phyloP scores from a whole-genome alignment of 1,284 basidiomycete species.

The Tremellales sp. region DNA sequence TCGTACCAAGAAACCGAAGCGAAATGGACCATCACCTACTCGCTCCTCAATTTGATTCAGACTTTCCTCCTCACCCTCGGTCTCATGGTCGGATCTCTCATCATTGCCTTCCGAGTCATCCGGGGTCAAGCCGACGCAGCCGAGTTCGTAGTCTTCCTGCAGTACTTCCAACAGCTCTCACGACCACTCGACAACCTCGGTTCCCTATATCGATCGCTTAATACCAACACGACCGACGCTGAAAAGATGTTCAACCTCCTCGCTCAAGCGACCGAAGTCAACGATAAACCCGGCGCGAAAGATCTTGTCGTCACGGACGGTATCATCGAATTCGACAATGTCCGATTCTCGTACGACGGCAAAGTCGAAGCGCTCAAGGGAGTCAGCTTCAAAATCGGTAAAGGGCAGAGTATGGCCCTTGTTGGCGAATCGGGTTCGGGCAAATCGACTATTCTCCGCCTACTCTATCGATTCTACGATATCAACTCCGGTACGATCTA shows the following conservation, averaged over 20 bases:
- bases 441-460: conserved; percentile 90
- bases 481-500: conserved; percentile 73
- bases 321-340: conserved; percentile 87
- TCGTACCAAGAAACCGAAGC: conserved; percentile 87
- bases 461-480: conserved; percentile 92
- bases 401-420: conserved; percentile 91
- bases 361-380: conserved; percentile 82
- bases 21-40: conserved; percentile 86
- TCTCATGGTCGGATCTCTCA: conserved; percentile 85
- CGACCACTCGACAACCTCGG: conserved; percentile 93
- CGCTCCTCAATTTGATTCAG: conserved; percentile 89
- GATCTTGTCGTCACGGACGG: conserved; percentile 73
- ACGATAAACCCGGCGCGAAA: conserved; percentile 66
- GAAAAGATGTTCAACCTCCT: conserved; percentile 92
- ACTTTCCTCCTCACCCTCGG: conserved; percentile 89
- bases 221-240: conserved; percentile 92
- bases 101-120: conserved; percentile 87
- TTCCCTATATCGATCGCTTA: conserved; percentile 88
- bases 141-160: conserved; percentile 95
- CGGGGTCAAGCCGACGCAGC: conserved; percentile 89
- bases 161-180: conserved; percentile 91
- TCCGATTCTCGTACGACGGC: conserved; percentile 84
- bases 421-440: conserved; percentile 96
- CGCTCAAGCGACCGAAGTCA: conserved; percentile 69
- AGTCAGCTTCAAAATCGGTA: conserved; percentile 85